Conservation (phyloP, 768 basidiomycete species). For the Paxillus ammoniavirescens region DNA sequence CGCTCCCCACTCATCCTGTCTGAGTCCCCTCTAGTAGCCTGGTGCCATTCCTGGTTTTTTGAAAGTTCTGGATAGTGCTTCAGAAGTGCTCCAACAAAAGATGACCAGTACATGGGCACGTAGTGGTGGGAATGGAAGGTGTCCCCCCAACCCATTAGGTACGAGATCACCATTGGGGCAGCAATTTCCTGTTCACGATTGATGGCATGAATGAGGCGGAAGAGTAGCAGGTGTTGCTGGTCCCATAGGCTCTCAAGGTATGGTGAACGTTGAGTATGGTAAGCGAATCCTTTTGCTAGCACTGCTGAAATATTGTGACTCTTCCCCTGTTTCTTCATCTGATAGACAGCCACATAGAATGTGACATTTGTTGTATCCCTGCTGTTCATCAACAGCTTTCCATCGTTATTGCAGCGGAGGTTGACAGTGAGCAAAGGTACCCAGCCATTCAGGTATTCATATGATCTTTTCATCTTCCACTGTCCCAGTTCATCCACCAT, state of each 20-base stretch:
- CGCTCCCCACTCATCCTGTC: too few relatives aligned
- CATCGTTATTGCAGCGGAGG: conserved; percentile 39
- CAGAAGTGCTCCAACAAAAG: conserved; percentile 18
- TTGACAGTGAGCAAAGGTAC: conserved; percentile 24
- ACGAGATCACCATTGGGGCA: conserved; percentile 38
- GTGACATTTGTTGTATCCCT: conserved; percentile 31
- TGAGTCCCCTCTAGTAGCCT: too few relatives aligned
- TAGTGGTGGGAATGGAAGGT: conserved; percentile 36
- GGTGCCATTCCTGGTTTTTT: too few relatives aligned
- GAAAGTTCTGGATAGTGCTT: background rate
- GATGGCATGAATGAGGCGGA: conserved; percentile 29
- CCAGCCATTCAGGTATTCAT: conserved; percentile 12
- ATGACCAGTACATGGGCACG: conserved; percentile 33
- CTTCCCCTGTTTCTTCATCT: conserved; percentile 30
- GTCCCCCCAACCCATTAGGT: conserved; percentile 47
- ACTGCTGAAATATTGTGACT: conserved; percentile 35
- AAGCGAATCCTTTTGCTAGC: conserved; percentile 29
- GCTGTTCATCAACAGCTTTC: conserved; percentile 38
- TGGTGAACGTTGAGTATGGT: conserved; percentile 18
- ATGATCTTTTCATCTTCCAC: background rate
- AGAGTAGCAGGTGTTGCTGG: conserved; percentile 29
- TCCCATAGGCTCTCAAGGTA: conserved; percentile 23
- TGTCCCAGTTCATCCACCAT: background rate
- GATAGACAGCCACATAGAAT: conserved; percentile 36
- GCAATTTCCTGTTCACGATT: conserved; percentile 39